Conservation (phyloP, 73 alveolate genomes). For the Symbiodinium natans region DNA sequence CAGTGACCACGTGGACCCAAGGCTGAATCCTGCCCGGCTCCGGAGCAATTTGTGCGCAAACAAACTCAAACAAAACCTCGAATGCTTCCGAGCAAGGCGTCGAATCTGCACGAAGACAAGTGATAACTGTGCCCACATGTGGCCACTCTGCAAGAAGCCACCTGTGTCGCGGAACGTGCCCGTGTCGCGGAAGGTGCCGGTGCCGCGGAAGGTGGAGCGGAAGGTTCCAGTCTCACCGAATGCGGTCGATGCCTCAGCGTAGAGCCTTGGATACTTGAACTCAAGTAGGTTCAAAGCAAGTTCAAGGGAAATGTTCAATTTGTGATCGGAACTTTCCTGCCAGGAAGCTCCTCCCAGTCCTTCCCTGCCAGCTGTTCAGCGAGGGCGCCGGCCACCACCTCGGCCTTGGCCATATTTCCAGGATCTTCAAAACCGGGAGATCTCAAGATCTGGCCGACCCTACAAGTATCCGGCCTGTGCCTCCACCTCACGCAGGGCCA, state of each 20-base stretch:
- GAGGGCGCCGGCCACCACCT: constrained; percentile 78
- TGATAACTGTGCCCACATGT: too few relatives aligned
- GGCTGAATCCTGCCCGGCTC: not conserved
- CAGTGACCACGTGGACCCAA: not conserved
- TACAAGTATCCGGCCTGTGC: constrained; percentile 82
- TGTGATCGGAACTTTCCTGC: not conserved
- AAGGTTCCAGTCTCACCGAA: constrained; percentile 74
- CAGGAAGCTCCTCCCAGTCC: constrained; percentile 38
- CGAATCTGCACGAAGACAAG: too few relatives aligned
- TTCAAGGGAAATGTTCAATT: not conserved
- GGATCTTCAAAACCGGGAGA: not conserved
- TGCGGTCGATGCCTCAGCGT: constrained; percentile 67
- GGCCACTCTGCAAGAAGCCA: constrained; percentile 4
- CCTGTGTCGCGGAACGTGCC: constrained; percentile 24
- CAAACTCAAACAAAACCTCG: too few relatives aligned
- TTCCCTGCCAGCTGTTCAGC: constrained; percentile 41
- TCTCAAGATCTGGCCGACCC: not conserved
- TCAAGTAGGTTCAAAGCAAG: not conserved
- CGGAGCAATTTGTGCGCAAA: too few relatives aligned
- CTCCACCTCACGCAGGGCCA: constrained; percentile 65
- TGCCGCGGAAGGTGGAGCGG: constrained; percentile 40
- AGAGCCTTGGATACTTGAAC: not conserved
- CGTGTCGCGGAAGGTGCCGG: constrained; percentile 18
- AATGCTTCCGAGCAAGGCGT: too few relatives aligned
- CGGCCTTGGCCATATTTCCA: constrained; percentile 23